Base-by-base conservation (phyloP, 179 eudicot genomes). In the Silene noctiflora region DNA sequence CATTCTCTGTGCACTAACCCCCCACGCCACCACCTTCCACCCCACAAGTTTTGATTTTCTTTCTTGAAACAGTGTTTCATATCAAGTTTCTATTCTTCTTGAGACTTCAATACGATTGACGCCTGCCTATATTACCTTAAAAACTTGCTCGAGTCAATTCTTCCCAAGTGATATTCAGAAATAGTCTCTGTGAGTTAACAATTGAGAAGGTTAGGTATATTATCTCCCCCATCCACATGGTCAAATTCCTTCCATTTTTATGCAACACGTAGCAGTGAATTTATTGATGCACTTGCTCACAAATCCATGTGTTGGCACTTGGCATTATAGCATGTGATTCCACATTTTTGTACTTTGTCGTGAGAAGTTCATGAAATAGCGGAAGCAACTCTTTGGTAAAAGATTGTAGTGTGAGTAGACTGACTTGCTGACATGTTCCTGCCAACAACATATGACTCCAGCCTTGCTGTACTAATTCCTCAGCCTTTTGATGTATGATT, bases 401-500 rank as follows among this genome's bases (percentile, higher is more conserved):
- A 39, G 44, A 6, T 60, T 27, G 20, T 67, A 27, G 42, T 24
- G 35, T 39, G 29, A 20, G 46, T 69, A 13, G 6, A 59, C 25
- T 6, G 61, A 6, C 44, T 33, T 55, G 64, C 21, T 67, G 16
- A 67, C 21, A 21, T 20, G 29, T 67, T 55, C 20, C 33, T 11
- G 72, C 11, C 14, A 21, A 48, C 19, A 51, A 61, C 25, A 14
- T 44, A 31, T 11, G 69, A 14, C 31, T 24, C 65, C 58, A 39
- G 17, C 22, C 19, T 58, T 29, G 68, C 51, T 20, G 51, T 22
- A 46, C 35, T 66, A 20, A 44, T 46, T 59, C 66, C 24, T 51
- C 39, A 29, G 59, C 20, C 46, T 71, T 64, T 16, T 27, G 2
- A 21, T 69, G 48, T 22, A 67, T 76, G 64, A 22, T 42, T 70